These are phyloP conservation scores for Colletotrichum sp. DNA, from an alignment of 2,329 filamentous ascomycete species.

Conservation along the genomic window DNA sequence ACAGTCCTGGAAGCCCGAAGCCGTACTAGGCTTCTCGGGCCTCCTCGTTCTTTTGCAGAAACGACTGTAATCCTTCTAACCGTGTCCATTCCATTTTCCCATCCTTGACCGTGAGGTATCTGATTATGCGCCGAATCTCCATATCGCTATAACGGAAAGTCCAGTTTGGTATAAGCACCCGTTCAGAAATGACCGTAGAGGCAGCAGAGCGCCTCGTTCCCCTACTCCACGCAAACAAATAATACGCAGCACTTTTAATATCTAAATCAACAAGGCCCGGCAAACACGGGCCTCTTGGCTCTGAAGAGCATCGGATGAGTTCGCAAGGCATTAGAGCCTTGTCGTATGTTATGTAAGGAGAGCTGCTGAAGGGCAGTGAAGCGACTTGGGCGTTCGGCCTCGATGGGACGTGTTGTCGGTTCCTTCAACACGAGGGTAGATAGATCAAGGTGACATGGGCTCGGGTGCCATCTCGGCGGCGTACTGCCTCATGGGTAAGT, in stretches of 20 bases:
- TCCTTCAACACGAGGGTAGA: neutral
- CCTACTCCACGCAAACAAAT: slow-evolving; percentile 16
- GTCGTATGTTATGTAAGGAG: neutral
- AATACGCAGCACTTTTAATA: slow-evolving; percentile 13
- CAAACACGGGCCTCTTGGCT: neutral
- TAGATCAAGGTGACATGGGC: slow-evolving; percentile 4
- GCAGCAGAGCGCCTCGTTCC: neutral
- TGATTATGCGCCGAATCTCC: slow-evolving; percentile 18
- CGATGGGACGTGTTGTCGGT: neutral
- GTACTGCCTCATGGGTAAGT: slow-evolving; percentile 27
- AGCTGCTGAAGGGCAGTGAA: neutral
- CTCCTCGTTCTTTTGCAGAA: slow-evolving; percentile 9
- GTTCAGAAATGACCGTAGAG: slow-evolving; percentile 18
- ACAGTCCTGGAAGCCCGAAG: neutral
- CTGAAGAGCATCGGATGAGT: neutral
- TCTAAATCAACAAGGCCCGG: neutral
- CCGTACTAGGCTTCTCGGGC: neutral
- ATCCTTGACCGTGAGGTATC: slow-evolving; percentile 4
- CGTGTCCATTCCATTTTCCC: neutral
- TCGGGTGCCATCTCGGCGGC: slow-evolving; percentile 26
- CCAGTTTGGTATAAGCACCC: slow-evolving; percentile 12
- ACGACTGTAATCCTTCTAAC: slow-evolving; percentile 18
- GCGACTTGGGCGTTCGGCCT: neutral
- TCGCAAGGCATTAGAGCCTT: neutral
- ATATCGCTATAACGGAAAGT: neutral